Evolutionary conservation across 164 flowering plant species (phyloP), one percentile per base, ranked within the genome.

Genomic region (Amborella trichopoda): DNA sequence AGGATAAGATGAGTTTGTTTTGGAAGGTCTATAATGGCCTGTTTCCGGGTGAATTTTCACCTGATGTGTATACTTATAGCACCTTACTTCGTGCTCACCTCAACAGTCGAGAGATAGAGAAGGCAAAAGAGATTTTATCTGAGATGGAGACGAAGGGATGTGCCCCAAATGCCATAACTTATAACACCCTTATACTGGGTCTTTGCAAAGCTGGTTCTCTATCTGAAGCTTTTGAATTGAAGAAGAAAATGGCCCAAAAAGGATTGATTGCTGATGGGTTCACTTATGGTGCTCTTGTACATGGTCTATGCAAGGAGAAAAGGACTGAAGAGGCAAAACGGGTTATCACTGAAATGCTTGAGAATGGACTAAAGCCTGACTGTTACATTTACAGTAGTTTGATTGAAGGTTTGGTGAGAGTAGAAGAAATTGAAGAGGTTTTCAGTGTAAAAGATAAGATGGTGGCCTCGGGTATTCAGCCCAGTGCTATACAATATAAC

Each of bases 141-240:
- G 80, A 84, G 54, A 84, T 84, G 93, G 76, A 39, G 37, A 63
- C 62, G 62, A 76, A 75, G 46, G 85, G 84, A n/a, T 72, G 72
- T 44, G 49, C 27, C 37, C 90, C 89, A 0, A 78, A 60, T 59
- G 16, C 59, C 49, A 60, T 76, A 16, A 64, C 78, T 0, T 82
- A 76, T 49, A 80, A 76, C 66, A 68, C 74, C 17, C 54, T 77
- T 21, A 71, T 84, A n/a, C 68, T 55, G 37, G 86, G 89, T 10
- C 66, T 83, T 44, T 83, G 91, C 37, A 68, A 54, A 55, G 28
- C 27, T 24, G 81, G 90, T 19, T 55, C 36, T 28, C 28, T 81
- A 27, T 65, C 69, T 51, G 87, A 83, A 51, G 96, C 85, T 3
- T 40, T 75, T 27, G 62, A 59, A 60, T 32, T 81, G 48, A 81